These are phyloP conservation scores for Abrus precatorius DNA, from an alignment of 306 rosid species.

Conservation along the genomic window DNA sequence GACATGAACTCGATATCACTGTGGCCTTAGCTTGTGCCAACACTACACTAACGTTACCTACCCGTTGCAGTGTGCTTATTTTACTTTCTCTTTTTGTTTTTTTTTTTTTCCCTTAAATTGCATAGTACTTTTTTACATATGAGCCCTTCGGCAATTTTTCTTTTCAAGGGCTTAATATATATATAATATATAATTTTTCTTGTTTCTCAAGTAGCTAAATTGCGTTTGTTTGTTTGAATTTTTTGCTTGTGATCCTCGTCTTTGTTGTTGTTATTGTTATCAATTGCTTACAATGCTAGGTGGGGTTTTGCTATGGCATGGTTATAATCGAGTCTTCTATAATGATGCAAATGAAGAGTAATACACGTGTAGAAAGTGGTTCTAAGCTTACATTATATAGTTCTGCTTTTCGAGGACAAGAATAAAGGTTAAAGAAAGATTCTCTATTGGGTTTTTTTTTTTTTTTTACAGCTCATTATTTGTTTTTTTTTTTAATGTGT, in stretches of 20 bases:
- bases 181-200: slow-evolving; percentile 37
- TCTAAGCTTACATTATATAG: slow-evolving; percentile 41
- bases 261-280: neutral
- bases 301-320: neutral
- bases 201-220: slow-evolving; percentile 43
- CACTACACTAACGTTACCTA: slow-evolving; percentile 31
- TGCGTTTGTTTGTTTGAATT: neutral
- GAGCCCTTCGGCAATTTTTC: slow-evolving; percentile 45
- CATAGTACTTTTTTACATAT: neutral
- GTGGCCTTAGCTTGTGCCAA: slow-evolving; percentile 53
- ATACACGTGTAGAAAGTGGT: slow-evolving; percentile 44
- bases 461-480: slow-evolving; percentile 48
- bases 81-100: neutral
- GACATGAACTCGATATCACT: slow-evolving; percentile 45
- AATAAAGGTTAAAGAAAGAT: slow-evolving; percentile 54
- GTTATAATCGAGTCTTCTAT: slow-evolving; percentile 1
- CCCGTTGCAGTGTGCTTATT: neutral
- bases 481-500: neutral
- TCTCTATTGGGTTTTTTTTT: slow-evolving; percentile 21
- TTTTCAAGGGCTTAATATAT: slow-evolving; percentile 39
- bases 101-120: neutral
- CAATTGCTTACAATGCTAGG: neutral
- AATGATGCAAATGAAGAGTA: slow-evolving; percentile 28
- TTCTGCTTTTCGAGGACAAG: slow-evolving; percentile 51
- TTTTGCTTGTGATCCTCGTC: neutral